phyloP scores from a whole-genome alignment of 441 rosid species.

The Brassica hybrid region DNA sequence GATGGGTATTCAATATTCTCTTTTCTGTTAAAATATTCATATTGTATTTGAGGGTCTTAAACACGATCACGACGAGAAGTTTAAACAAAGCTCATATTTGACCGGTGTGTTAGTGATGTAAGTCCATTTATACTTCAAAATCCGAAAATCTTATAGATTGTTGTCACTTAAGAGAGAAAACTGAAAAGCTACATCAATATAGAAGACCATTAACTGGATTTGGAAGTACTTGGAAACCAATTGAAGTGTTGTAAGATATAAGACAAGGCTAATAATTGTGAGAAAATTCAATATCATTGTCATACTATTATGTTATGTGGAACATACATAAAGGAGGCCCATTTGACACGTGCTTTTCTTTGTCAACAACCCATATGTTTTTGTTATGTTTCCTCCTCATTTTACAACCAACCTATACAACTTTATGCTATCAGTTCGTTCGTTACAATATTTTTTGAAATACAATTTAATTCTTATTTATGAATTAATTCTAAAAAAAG shows the following conservation, averaged over 20 bases:
- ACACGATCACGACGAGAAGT: background rate
- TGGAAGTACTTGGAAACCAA: constrained; percentile 33
- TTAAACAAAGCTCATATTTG: background rate
- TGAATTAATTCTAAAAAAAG: too few species aligned
- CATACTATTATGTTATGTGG: constrained; percentile 29
- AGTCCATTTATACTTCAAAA: background rate
- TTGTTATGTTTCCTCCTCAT: background rate
- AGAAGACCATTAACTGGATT: constrained; percentile 22
- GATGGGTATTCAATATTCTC: background rate
- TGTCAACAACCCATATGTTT: constrained; percentile 30
- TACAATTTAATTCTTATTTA: background rate
- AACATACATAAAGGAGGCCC: constrained; percentile 26
- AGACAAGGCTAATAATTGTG: constrained; percentile 42
- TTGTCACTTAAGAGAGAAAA: background rate
- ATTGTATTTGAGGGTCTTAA: background rate
- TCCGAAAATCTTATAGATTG: background rate
- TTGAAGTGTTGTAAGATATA: constrained; percentile 39
- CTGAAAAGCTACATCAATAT: background rate
- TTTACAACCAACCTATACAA: background rate
- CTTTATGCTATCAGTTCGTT: constrained; percentile 8
- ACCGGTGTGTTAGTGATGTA: background rate
- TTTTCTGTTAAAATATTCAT: background rate
- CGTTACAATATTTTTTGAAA: background rate
- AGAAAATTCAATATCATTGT: background rate
- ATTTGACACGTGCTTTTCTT: constrained; percentile 23